These are phyloP conservation scores for Dactylonectria estremocensis DNA, from an alignment of 2,329 filamentous ascomycete species.

Conservation along the genomic window DNA sequence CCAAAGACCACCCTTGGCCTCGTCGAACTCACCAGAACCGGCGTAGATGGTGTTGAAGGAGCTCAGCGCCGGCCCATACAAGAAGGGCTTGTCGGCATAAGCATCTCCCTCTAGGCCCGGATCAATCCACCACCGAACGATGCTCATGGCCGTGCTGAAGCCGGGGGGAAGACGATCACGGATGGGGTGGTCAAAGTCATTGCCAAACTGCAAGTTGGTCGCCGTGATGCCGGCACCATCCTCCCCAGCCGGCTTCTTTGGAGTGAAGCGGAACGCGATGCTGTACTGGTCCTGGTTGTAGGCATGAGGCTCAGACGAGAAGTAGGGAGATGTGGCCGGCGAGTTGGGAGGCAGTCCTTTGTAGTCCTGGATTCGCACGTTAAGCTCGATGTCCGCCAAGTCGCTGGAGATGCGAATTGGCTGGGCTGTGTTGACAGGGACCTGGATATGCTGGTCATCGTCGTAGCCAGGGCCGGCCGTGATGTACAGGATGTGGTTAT, in stretches of 20 bases:
- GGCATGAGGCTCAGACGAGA: conserved; percentile 77
- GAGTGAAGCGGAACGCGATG: conserved; percentile 84
- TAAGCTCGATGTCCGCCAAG: conserved; percentile 77
- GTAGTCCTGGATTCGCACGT: conserved; percentile 80
- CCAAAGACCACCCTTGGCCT: conserved; percentile 66
- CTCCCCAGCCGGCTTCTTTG: conserved; percentile 63
- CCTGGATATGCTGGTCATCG: conserved; percentile 76
- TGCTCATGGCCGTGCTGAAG: conserved; percentile 86
- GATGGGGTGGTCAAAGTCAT: conserved; percentile 95
- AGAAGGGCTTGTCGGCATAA: conserved; percentile 86
- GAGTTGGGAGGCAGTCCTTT: conserved; percentile 80
- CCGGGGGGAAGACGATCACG: conserved; percentile 88
- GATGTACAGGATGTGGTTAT: conserved; percentile 85
- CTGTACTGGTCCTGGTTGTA: conserved; percentile 84
- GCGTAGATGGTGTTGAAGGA: conserved; percentile 85
- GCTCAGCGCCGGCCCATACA: conserved; percentile 87
- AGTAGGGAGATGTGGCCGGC: conserved; percentile 82
- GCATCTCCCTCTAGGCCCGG: conserved; percentile 92
- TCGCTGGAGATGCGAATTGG: conserved; percentile 75
- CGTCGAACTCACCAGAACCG: conserved; percentile 67
- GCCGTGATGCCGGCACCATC: conserved; percentile 70
- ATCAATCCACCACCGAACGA: conserved; percentile 93
- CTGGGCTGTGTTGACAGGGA: conserved; percentile 81
- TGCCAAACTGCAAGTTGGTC: conserved; percentile 88
- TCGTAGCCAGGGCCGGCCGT: conserved; percentile 88